Evolutionary conservation across 306 rosid species (phyloP).

Genomic region (Gillenia trifoliata): DNA sequence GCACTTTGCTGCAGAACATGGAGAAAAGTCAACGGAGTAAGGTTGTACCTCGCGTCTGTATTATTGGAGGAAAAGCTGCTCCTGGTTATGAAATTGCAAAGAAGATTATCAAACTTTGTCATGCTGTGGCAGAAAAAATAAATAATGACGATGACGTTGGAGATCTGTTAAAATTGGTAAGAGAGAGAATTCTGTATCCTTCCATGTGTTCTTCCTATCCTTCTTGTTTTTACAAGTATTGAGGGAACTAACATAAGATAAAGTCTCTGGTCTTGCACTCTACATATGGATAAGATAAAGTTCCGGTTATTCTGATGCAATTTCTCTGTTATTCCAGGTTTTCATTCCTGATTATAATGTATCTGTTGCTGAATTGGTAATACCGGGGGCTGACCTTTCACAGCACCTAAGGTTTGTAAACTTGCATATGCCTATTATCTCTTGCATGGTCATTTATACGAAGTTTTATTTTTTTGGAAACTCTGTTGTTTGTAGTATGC

Average conservation of each 20-base stretch:
- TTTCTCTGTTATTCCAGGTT: conserved; percentile 41
- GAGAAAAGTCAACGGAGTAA: conserved; percentile 46
- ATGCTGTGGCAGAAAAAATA: conserved; percentile 58
- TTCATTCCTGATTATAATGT: conserved; percentile 77
- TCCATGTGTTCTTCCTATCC: not conserved
- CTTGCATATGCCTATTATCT: no score
- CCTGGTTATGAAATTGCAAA: conserved; percentile 72
- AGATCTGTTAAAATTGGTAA: conserved; percentile 62
- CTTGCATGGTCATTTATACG: no score
- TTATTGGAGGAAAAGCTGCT: conserved; percentile 80
- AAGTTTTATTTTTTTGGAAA: not conserved
- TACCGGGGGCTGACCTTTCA: conserved; percentile 77
- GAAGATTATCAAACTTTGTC: conserved; percentile 68
- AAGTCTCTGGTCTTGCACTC: not conserved
- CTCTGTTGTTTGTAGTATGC: no score
- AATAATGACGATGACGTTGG: conserved; percentile 56
- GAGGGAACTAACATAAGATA: not conserved
- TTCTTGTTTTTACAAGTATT: conserved; percentile 2
- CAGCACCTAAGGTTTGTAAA: conserved; percentile 60
- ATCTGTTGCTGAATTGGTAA: conserved; percentile 71
- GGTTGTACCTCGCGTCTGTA: conserved; percentile 76
- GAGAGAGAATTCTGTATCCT: conserved; percentile 10
- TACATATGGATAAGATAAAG: not conserved
- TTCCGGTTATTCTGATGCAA: conserved; percentile 11
- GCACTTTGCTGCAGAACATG: conserved; percentile 44